Evolutionary conservation across 306 rosid genomes (phyloP).

Genomic region (peach (Prunus persica)): DNA sequence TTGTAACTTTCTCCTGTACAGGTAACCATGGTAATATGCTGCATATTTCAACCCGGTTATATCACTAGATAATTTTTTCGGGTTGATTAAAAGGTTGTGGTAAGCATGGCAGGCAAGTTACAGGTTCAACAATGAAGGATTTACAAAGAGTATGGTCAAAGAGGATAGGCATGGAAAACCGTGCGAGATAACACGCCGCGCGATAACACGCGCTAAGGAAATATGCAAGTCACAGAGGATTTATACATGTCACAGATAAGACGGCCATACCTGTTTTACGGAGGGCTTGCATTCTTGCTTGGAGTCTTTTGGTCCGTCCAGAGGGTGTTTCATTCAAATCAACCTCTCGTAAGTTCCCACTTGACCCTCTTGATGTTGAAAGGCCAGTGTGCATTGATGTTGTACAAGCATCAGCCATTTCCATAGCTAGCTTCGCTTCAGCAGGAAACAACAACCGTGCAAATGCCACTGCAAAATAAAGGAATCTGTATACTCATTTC

Average conservation of each 20-base stretch:
- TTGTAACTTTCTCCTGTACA: background rate
- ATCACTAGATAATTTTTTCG: background rate
- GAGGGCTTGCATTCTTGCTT: constrained; percentile 54
- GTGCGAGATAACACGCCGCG: background rate
- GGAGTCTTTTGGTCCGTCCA: constrained; percentile 57
- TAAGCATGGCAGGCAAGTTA: background rate
- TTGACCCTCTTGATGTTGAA: constrained; percentile 39
- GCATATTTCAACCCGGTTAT: background rate
- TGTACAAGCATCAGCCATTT: constrained; percentile 63
- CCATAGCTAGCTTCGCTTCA: constrained; percentile 84
- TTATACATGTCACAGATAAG: background rate
- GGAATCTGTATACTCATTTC: constrained; percentile 2
- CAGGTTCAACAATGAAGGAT: background rate
- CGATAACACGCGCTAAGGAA: background rate
- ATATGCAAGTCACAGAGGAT: background rate
- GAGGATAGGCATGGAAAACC: background rate
- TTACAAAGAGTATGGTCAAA: background rate
- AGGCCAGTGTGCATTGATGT: constrained; percentile 25
- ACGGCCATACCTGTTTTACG: constrained; percentile 64
- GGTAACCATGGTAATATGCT: background rate
- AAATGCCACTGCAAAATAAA: constrained; percentile 62
- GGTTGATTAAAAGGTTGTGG: background rate
- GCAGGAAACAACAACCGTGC: constrained; percentile 73
- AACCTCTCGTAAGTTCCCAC: constrained; percentile 60
- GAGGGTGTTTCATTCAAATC: constrained; percentile 82